Evolutionary conservation across 768 basidiomycete species (phyloP), one percentile per base, ranked within the genome.

Genomic region (Rhizopogon rudus): DNA sequence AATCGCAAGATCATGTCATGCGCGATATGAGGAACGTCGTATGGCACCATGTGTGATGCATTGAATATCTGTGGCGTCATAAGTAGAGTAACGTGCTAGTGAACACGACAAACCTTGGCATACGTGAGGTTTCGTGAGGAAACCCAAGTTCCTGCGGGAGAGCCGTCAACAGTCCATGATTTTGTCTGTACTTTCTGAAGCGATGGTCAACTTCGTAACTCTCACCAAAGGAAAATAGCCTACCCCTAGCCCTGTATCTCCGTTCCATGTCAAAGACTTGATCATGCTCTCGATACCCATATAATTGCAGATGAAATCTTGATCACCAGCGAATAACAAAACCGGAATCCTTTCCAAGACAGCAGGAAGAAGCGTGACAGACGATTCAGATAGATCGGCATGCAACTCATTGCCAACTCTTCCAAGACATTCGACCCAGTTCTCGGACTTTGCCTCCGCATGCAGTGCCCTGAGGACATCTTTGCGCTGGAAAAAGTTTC

Each of bases 1-100:
- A 99, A 99, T 13, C 97, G 91, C 40, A 97, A 82, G 62, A 99
- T 96, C 97, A 98, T 98, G 70, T 99, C 97, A 68, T 98, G 93
- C 3, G 95, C 78, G 17, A 87, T 83, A 51, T 91, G 81, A 0
- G 94, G 95, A 12, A 89, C 76, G 69, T 99, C 96, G 69, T 77
- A 88, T 12, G 89, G 86, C 7, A 83, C 96, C 97, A 98, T 99
- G 71, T 98, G 97, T 1, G 95, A 98, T 3, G 93, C 91, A 56
- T 93, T 91, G 70, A 87, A 89, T 25, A 97, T 81, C 91, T 94
- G 55, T 25, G 31, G n/a, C 9, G 42, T 55, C 41, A 50, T 31
- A 37, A 49, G 25, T 48, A 52, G 33, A 33, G 48, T 35, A 35
- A 41, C 29, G 29, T 6, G 43, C 2, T 17, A 2, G 1, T 35